phyloP scores from a whole-genome alignment of 768 basidiomycete genomes.

The Boletus pseudopeckii region DNA sequence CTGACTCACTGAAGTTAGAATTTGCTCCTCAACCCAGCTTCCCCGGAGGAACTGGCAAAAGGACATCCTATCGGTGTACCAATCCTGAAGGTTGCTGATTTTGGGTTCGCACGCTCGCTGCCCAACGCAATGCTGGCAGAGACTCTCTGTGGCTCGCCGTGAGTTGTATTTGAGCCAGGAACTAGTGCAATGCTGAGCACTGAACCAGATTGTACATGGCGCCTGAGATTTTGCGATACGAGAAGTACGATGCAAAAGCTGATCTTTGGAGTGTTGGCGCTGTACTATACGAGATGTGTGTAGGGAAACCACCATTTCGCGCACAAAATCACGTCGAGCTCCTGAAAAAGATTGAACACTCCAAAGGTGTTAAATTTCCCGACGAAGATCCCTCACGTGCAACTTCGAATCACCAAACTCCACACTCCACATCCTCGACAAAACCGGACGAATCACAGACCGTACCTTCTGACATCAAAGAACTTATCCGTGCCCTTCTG shows the following conservation, averaged over 20 bases:
- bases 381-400: slow-evolving; percentile 70
- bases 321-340: slow-evolving; percentile 96
- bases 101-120: slow-evolving; percentile 92
- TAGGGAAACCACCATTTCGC: slow-evolving; percentile 91
- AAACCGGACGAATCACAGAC: slow-evolving; percentile 48
- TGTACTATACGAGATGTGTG: slow-evolving; percentile 92
- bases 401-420: slow-evolving; percentile 32
- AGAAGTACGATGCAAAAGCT: slow-evolving; percentile 97
- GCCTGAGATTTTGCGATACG: slow-evolving; percentile 93
- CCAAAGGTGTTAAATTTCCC: slow-evolving; percentile 91
- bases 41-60: slow-evolving; percentile 71
- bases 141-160: slow-evolving; percentile 97
- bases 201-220: slow-evolving; percentile 88
- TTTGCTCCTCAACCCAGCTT: slow-evolving; percentile 80
- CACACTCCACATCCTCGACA: slow-evolving; percentile 14
- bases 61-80: slow-evolving; percentile 93
- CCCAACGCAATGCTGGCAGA: slow-evolving; percentile 95
- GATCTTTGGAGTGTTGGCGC: slow-evolving; percentile 99
- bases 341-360: slow-evolving; percentile 85
- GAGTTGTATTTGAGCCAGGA: slow-evolving; percentile 32
- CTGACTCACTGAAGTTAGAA: slow-evolving; percentile 52
- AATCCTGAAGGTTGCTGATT: slow-evolving; percentile 95
- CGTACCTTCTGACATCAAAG: slow-evolving; percentile 83
- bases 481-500: slow-evolving; percentile 78
- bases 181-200: not conserved